phyloP scores from a whole-genome alignment of 257 asterid species.

The Solanum peruvianum region DNA sequence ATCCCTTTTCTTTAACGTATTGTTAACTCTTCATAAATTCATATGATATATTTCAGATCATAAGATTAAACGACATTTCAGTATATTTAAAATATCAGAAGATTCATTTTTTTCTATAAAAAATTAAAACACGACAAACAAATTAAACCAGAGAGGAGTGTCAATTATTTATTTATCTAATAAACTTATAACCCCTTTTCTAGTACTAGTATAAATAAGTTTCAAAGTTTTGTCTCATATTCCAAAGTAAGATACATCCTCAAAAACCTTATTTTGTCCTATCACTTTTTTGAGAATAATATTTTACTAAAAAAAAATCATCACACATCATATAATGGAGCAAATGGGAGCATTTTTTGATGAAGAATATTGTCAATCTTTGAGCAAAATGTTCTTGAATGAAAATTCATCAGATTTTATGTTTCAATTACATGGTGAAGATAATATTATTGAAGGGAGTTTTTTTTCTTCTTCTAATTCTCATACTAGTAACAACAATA shows the following conservation, averaged over 20 bases:
- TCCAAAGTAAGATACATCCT: conserved; percentile 1
- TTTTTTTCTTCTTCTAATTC: background rate
- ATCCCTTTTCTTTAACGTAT: background rate
- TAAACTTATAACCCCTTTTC: background rate
- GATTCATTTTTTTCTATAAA: background rate
- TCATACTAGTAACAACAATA: background rate
- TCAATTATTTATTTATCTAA: conserved; percentile 13
- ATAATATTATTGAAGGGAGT: background rate
- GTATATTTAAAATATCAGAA: no score
- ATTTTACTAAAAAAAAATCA: background rate
- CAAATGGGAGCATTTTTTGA: conserved; percentile 34
- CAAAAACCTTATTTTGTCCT: background rate
- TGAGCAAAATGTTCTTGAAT: conserved; percentile 40
- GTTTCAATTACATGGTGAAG: conserved; percentile 19
- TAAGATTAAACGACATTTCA: background rate
- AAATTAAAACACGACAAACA: background rate
- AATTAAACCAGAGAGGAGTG: background rate
- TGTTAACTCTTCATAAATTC: background rate
- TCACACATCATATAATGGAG: conserved; percentile 26
- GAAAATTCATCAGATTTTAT: conserved; percentile 30
- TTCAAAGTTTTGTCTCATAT: conserved; percentile 4
- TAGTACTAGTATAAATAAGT: conserved; percentile 30
- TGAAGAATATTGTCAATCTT: conserved; percentile 57
- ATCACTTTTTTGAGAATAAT: background rate
- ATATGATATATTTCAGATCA: background rate